A percentile compares a stretch with the other conserved stretches of the same genome.
Conservation (phyloP, 306 rosid genomes). For the Dalbergia cultrata region DNA sequence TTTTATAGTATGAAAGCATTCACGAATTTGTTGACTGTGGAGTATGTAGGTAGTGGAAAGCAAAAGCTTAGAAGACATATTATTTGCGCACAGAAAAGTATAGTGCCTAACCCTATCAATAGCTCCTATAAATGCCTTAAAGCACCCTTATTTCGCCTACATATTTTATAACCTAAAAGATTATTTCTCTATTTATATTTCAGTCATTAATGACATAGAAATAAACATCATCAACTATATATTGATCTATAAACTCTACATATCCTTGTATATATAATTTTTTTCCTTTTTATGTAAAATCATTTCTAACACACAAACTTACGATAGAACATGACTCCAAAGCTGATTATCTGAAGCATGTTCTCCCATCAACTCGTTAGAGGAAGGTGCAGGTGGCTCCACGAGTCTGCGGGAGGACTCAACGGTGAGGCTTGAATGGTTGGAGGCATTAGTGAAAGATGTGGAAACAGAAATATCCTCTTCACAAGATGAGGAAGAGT, state of each 20-base stretch:
- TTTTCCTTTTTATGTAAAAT: not conserved
- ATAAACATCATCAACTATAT: constrained; percentile 38
- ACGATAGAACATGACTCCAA: constrained; percentile 87
- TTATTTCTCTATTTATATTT: constrained; percentile 24
- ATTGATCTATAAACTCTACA: not conserved
- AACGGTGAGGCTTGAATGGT: constrained; percentile 77
- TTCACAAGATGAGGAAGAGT: constrained; percentile 79
- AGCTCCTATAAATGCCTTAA: constrained; percentile 35
- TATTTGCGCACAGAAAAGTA: constrained; percentile 3
- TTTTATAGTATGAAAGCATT: constrained; percentile 30
- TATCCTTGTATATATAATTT: not conserved
- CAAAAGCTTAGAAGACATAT: constrained; percentile 31
- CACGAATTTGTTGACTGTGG: not conserved
- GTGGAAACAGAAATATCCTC: constrained; percentile 82
- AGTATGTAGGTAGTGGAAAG: constrained; percentile 30
- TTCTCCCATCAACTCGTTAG: constrained; percentile 60
- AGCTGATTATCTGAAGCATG: constrained; percentile 77
- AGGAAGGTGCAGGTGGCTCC: constrained; percentile 59
- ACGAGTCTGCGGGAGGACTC: constrained; percentile 66
- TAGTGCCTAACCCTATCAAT: constrained; percentile 39
- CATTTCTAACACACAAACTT: constrained; percentile 44
- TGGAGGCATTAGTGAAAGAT: constrained; percentile 84
- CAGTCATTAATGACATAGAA: constrained; percentile 10
- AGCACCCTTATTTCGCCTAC: not conserved
- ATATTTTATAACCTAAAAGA: constrained; percentile 35